These are phyloP conservation scores for Rhododendron williamsianum DNA, from an alignment of 148 eudicot species.

Conservation along the genomic window DNA sequence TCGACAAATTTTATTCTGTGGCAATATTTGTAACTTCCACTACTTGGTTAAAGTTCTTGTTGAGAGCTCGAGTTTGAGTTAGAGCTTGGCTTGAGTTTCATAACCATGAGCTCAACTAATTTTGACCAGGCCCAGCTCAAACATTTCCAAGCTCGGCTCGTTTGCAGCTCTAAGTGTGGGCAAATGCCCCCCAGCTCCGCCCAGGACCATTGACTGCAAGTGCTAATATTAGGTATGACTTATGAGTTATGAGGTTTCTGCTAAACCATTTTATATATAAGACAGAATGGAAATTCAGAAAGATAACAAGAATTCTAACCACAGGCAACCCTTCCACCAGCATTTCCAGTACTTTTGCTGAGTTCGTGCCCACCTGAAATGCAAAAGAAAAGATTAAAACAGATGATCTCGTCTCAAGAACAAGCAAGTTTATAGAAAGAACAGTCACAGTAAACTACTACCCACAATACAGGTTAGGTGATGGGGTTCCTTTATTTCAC, in stretches of 20 bases:
- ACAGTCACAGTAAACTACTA: not conserved
- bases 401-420: not conserved
- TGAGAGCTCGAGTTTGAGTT: not conserved
- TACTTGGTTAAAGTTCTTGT: not conserved
- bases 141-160: not conserved
- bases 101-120: not conserved
- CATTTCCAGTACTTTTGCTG: constrained; percentile 8
- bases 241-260: not conserved
- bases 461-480: not conserved
- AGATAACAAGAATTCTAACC: constrained; percentile 32
- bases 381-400: not conserved
- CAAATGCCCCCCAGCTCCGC: not conserved
- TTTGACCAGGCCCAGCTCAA: not conserved
- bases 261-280: not conserved
- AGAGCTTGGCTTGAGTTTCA: not conserved
- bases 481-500: not conserved
- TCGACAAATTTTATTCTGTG: not conserved
- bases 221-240: not conserved
- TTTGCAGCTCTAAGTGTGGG: not conserved
- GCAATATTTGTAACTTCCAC: not conserved
- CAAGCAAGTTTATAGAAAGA: not conserved
- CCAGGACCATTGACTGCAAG: not conserved
- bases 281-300: not conserved
- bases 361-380: constrained; percentile 50
- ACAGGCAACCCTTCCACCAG: constrained; percentile 52